Evolutionary conservation across 345 rosid genomes (phyloP).

Genomic region (Turnera subulata): DNA sequence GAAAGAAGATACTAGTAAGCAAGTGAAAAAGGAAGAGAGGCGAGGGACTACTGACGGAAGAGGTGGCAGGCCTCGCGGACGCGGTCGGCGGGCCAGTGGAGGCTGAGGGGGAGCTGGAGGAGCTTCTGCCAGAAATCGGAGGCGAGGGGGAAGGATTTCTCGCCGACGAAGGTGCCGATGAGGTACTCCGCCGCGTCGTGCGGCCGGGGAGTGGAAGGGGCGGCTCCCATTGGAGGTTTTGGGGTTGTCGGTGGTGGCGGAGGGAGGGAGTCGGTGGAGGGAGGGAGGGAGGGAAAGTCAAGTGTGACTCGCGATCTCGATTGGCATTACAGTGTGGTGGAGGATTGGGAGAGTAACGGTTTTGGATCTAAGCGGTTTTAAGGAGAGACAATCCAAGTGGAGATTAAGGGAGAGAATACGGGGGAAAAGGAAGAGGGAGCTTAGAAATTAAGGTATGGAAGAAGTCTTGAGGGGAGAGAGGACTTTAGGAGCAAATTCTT

Average conservation of each 20-base stretch:
- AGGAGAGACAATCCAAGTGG: conserved; percentile 2
- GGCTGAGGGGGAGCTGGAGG: conserved; percentile 71
- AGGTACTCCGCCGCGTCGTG: conserved; percentile 65
- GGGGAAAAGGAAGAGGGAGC: conserved; percentile 21
- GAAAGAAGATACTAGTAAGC: not conserved
- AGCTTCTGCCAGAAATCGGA: conserved; percentile 98
- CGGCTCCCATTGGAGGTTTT: conserved; percentile 61
- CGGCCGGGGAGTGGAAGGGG: conserved; percentile 72
- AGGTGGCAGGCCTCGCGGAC: conserved; percentile 67
- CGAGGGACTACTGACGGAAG: conserved; percentile 54
- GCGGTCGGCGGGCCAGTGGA: conserved; percentile 64
- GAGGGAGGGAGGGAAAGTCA: conserved; percentile 20
- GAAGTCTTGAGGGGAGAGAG: not conserved
- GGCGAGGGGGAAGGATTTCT: conserved; percentile 73
- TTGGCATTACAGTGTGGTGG: conserved; percentile 31
- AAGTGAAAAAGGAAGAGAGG: not conserved
- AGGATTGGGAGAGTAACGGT: conserved; percentile 10
- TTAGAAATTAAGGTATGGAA: conserved; percentile 39
- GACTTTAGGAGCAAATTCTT: not conserved
- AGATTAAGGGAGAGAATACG: conserved; percentile 4
- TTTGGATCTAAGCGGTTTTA: conserved; percentile 23
- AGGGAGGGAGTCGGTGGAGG: conserved; percentile 30
- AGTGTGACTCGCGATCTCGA: conserved; percentile 34
- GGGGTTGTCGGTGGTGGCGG: not conserved
- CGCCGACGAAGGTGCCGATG: conserved; percentile 82